Base-by-base conservation (phyloP, 495 filamentous ascomycete species). In the Durotheca rogersii region DNA sequence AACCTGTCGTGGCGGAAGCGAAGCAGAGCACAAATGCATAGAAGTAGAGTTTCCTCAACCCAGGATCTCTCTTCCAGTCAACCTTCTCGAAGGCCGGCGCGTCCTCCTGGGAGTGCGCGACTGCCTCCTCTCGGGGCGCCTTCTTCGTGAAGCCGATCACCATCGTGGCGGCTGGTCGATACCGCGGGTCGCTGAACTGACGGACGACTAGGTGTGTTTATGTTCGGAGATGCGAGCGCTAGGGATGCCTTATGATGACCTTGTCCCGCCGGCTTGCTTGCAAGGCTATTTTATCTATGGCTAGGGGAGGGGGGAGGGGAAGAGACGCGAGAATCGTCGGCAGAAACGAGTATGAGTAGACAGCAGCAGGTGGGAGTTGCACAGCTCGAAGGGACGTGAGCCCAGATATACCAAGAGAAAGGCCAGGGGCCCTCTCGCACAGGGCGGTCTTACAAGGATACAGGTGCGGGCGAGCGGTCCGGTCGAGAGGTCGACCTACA, bases 1-100 rank as follows among this genome's bases (percentile, higher is more conserved):
- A 87, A 65, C 84, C 84, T 33, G 78, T 81, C 35, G 79, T 84
- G 14, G 81, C 80, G 10, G 82, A 84, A 15, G 80, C 80, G 51
- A 85, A 57, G 45, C 79, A 83, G 27, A 84, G 75, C 33, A 84
- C 62, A 42, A 74, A 61, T 31, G 74, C 74, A 60, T 73, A 81
- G 53, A 75, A 76, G 65, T 83, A 83, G 7, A 85, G 78, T 68
- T 77, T 82, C 58, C 81, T 69, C 32, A 85, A 68, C 33, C 79
- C 80, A 12, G 80, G 75, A 36, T 84, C 79, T 57, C 71, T 76
- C 43, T 58, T 76, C 82, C 82, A 85, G 55, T 72, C 67, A 41
- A 84, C 80, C 53, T 68, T 69, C 58, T 81, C 78, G 47, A 85
- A 81, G 53, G 76, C 61, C 40, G 81, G 81, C 1, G 78, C 72